These are phyloP conservation scores for Trametes villosa DNA, from an alignment of 768 basidiomycete species.

Conservation along the genomic window DNA sequence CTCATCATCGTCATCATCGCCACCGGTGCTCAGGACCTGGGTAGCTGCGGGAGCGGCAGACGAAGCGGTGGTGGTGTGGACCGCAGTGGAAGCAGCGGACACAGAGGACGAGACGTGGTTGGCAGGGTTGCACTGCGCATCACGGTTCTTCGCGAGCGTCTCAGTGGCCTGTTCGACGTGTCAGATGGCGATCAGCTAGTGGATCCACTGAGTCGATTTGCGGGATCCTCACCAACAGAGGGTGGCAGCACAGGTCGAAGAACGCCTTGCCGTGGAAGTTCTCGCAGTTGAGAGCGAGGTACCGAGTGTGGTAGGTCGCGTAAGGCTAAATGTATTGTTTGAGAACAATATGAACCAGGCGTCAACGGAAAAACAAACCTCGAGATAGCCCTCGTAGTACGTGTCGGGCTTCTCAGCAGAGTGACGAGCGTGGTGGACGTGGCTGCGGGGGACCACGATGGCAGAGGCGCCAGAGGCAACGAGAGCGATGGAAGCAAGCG, in stretches of 20 bases:
- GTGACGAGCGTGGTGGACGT: slow-evolving; percentile 37
- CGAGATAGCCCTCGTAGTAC: slow-evolving; percentile 44
- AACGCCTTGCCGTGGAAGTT: slow-evolving; percentile 45
- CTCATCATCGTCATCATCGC: slow-evolving; percentile 13
- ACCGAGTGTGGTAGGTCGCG: slow-evolving; percentile 60
- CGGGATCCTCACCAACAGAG: slow-evolving; percentile 54
- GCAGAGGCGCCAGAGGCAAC: slow-evolving; percentile 44
- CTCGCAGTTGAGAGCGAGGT: slow-evolving; percentile 57
- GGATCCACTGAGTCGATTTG: not conserved
- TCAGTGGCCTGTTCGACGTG: slow-evolving; percentile 48
- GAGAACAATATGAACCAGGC: slow-evolving; percentile 11
- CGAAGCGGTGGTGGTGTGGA: slow-evolving; percentile 24
- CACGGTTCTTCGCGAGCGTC: slow-evolving; percentile 49
- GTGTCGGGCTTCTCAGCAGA: slow-evolving; percentile 43
- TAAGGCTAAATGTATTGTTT: too few relatives aligned
- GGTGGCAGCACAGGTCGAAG: slow-evolving; percentile 74
- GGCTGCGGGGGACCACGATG: slow-evolving; percentile 43
- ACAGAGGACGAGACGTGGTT: slow-evolving; percentile 32
- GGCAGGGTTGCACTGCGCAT: slow-evolving; percentile 57
- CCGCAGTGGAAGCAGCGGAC: slow-evolving; percentile 18
- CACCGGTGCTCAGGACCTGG: slow-evolving; percentile 19
- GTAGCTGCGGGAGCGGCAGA: slow-evolving; percentile 27
- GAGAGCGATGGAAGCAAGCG: slow-evolving; percentile 50
- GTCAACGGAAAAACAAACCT: slow-evolving; percentile 35
- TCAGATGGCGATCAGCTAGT: not conserved